Evolutionary conservation across 768 basidiomycete species (phyloP).

Genomic region (Psilocybe subaeruginosa): DNA sequence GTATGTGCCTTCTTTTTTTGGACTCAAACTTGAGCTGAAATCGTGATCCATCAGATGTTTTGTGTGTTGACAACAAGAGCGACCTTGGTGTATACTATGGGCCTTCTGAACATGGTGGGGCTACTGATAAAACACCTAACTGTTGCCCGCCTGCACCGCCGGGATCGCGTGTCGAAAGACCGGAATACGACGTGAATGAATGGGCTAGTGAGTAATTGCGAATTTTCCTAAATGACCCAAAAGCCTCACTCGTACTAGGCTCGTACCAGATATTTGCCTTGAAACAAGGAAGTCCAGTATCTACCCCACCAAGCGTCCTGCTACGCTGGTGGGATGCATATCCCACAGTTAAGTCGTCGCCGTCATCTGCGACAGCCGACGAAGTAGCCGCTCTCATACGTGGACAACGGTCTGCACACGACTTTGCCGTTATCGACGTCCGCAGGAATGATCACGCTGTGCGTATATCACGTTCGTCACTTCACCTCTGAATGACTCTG

Average conservation of each 20-base stretch:
- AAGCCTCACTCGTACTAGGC: conserved; percentile 26
- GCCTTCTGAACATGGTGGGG: conserved; percentile 2
- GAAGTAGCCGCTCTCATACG: conserved; percentile 41
- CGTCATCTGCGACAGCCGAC: conserved; percentile 32
- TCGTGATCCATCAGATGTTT: conserved; percentile 34
- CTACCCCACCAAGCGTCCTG: conserved; percentile 31
- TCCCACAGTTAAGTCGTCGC: conserved; percentile 39
- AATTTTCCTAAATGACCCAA: neutral
- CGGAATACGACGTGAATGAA: conserved; percentile 43
- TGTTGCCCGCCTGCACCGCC: conserved; percentile 18
- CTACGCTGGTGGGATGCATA: conserved; percentile 59
- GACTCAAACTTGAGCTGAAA: neutral
- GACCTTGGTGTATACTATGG: conserved; percentile 43
- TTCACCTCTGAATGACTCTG: too few relatives aligned
- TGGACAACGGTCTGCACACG: conserved; percentile 1
- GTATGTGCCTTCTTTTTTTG: conserved; percentile 23
- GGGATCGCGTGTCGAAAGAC: conserved; percentile 8
- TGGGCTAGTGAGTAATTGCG: conserved; percentile 40
- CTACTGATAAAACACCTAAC: conserved; percentile 3
- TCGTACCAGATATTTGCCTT: conserved; percentile 51
- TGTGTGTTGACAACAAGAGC: conserved; percentile 41
- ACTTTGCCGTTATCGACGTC: conserved; percentile 53
- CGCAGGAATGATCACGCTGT: conserved; percentile 49
- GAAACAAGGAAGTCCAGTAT: conserved; percentile 28
- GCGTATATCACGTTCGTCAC: conserved; percentile 13